Conservation (phyloP, 1,139 yeast species). For the Debaryomyces fabryi region DNA sequence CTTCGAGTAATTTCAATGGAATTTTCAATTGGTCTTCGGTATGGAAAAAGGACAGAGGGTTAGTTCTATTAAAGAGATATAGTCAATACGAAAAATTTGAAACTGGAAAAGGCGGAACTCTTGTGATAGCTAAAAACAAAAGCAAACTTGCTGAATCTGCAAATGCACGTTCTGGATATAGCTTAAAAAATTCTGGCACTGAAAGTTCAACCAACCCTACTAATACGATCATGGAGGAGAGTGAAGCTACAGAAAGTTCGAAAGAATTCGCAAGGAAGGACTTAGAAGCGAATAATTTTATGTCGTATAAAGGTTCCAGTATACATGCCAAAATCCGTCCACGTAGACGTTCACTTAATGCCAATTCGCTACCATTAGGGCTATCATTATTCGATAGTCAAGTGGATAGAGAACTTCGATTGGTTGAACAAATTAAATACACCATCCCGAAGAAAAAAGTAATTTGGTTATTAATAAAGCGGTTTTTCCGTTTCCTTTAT, state of each 20-base stretch:
- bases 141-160: neutral
- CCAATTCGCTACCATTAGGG: slow-evolving; percentile 9
- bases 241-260: neutral
- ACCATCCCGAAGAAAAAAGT: slow-evolving; percentile 33
- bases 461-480: slow-evolving; percentile 29
- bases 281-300: neutral
- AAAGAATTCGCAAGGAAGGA: neutral
- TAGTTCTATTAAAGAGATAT: neutral
- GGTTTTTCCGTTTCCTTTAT: slow-evolving; percentile 30
- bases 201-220: neutral
- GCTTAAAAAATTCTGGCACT: neutral
- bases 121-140: neutral
- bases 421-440: slow-evolving; percentile 24
- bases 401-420: slow-evolving; percentile 26
- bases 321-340: neutral
- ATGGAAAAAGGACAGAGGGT: slow-evolving; percentile 16
- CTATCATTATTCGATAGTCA: slow-evolving; percentile 25
- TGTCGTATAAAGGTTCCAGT: neutral
- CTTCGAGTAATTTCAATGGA: slow-evolving; percentile 26
- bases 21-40: slow-evolving; percentile 36
- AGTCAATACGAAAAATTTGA: slow-evolving; percentile 1
- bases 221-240: neutral
- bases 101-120: neutral
- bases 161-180: neutral
- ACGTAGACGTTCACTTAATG: neutral